Conservation (phyloP, 108 stramenopile genomes). For the Epipyxis sp. region DNA sequence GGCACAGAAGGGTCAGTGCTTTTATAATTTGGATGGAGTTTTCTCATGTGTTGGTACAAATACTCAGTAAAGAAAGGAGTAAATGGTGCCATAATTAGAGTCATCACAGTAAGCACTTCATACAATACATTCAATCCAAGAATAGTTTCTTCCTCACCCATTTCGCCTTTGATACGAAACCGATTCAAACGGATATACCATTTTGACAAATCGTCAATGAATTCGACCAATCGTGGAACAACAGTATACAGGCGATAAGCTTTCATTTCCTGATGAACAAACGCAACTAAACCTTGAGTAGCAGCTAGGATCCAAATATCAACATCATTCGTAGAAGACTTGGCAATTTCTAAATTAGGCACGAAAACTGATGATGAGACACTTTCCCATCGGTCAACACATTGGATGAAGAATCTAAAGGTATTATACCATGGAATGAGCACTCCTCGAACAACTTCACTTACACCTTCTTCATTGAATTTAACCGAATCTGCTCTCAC, state of each 20-base stretch:
- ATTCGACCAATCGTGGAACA: constrained; percentile 90
- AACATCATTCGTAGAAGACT: constrained; percentile 78
- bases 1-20: constrained; percentile 61
- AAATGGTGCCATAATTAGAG: constrained; percentile 94
- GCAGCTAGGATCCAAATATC: constrained; percentile 98
- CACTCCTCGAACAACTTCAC: constrained; percentile 91
- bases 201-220: constrained; percentile 94
- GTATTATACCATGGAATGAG: constrained; percentile 97
- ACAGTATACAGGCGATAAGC: constrained; percentile 98
- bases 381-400: constrained; percentile 59
- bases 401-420: constrained; percentile 93
- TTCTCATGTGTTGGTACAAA: constrained; percentile 91
- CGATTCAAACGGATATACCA: constrained; percentile 99
- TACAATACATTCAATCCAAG: constrained; percentile 83
- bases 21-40: constrained; percentile 80
- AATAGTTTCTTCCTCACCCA: constrained; percentile 72
- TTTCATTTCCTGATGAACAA: constrained; percentile 94
- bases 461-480: constrained; percentile 93
- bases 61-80: constrained; percentile 98
- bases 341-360: constrained; percentile 71
- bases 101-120: constrained; percentile 86
- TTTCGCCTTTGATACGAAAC: constrained; percentile 91
- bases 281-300: constrained; percentile 87
- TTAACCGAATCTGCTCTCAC: constrained; percentile 95
- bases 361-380: constrained; percentile 64